These are phyloP conservation scores for Psilocybe sp. DNA, from an alignment of 768 basidiomycete genomes.

Conservation along the genomic window DNA sequence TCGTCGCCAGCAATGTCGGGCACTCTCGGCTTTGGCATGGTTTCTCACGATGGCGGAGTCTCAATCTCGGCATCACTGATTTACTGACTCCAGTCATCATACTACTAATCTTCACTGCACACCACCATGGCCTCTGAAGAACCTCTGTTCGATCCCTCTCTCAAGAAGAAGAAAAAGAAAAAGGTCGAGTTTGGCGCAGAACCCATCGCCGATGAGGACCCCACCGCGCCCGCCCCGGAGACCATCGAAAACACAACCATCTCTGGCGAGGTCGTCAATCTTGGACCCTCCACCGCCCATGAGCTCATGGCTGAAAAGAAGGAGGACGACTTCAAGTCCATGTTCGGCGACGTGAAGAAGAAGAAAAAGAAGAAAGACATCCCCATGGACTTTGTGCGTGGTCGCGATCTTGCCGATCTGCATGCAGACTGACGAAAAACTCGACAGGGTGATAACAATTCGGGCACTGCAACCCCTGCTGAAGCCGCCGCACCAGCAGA, in stretches of 20 bases:
- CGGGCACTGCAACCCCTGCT: slow-evolving; percentile 62
- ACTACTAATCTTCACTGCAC: neutral
- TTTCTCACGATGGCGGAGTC: slow-evolving; percentile 29
- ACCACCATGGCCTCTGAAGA: slow-evolving; percentile 60
- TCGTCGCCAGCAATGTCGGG: slow-evolving; percentile 33
- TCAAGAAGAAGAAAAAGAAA: slow-evolving; percentile 89
- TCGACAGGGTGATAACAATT: slow-evolving; percentile 53
- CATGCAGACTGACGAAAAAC: neutral
- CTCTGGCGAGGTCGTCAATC: slow-evolving; percentile 71
- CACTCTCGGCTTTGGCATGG: slow-evolving; percentile 35
- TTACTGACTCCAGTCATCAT: neutral
- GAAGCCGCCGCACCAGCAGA: slow-evolving; percentile 34
- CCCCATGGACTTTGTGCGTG: slow-evolving; percentile 72
- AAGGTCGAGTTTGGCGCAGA: slow-evolving; percentile 83
- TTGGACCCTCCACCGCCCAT: slow-evolving; percentile 73
- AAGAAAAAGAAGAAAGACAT: slow-evolving; percentile 94
- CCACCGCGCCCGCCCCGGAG: slow-evolving; percentile 73
- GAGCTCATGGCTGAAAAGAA: slow-evolving; percentile 67
- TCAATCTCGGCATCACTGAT: slow-evolving; percentile 7
- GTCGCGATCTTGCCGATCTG: slow-evolving; percentile 4
- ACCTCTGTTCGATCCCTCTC: slow-evolving; percentile 79
- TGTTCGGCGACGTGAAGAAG: slow-evolving; percentile 89
- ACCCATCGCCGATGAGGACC: slow-evolving; percentile 78
- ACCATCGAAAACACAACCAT: slow-evolving; percentile 68
- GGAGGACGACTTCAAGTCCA: slow-evolving; percentile 75